Evolutionary conservation across 305 asterid genomes (phyloP).

Genomic region (Solanum chacoense): DNA sequence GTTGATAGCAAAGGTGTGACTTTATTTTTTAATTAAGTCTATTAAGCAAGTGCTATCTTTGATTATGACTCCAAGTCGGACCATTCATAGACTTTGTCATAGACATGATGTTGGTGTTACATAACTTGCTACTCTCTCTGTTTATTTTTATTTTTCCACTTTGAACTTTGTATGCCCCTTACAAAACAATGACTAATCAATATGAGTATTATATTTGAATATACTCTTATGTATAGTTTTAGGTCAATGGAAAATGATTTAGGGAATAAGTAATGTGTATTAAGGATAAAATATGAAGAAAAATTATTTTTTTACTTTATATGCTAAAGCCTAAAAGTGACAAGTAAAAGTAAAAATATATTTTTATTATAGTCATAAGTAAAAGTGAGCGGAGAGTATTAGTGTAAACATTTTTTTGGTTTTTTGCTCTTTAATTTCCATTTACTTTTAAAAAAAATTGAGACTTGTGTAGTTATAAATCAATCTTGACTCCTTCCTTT

Average conservation of each 20-base stretch:
- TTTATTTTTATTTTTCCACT: not conserved
- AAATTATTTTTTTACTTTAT: not conserved
- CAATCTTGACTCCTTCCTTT: not conserved
- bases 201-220: not conserved
- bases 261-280: not conserved
- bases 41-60: not conserved
- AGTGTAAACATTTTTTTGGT: not conserved
- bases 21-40: not conserved
- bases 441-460: not conserved
- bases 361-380: not conserved
- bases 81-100: not conserved
- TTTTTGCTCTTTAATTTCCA: not conserved
- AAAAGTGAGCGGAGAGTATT: not conserved
- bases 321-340: not conserved
- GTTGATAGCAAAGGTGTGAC: rapidly evolving
- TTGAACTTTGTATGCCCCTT: not conserved
- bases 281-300: not conserved
- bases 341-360: not conserved
- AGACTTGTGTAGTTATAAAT: not conserved
- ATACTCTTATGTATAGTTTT: not conserved
- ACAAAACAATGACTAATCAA: not conserved
- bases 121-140: not conserved
- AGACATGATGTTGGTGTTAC: not conserved
- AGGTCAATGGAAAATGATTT: not conserved
- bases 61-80: not conserved